Evolutionary conservation across 768 basidiomycete genomes (phyloP).

Genomic region (Coprinellus micaceus): DNA sequence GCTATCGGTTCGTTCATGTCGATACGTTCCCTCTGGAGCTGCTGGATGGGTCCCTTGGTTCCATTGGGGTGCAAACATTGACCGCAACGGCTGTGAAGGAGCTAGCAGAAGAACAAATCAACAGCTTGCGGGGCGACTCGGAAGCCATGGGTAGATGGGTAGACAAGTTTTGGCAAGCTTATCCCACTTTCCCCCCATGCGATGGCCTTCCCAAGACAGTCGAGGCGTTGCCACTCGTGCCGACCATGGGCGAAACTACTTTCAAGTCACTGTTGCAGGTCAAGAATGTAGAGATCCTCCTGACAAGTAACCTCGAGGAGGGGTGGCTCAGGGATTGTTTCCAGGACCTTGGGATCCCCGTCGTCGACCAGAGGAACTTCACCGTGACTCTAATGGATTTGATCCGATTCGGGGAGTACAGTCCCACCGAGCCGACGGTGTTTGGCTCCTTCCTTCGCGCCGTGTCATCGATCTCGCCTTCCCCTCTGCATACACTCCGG

Average conservation of each 20-base stretch:
- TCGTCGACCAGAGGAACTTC: slow-evolving; percentile 18
- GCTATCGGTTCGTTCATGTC: slow-evolving; percentile 5
- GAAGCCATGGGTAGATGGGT: slow-evolving; percentile 21
- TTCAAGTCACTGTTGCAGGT: slow-evolving; percentile 33
- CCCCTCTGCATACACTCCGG: slow-evolving; percentile 14
- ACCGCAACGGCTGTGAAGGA: not conserved
- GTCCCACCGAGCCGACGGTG: slow-evolving; percentile 15
- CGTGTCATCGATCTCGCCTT: slow-evolving; percentile 4
- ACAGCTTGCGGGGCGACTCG: not conserved
- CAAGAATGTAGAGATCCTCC: slow-evolving; percentile 20
- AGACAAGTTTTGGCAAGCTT: slow-evolving; percentile 29
- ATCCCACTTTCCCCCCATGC: slow-evolving; percentile 4
- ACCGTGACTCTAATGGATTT: slow-evolving; percentile 17
- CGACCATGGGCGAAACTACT: slow-evolving; percentile 19
- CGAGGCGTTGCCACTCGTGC: slow-evolving; percentile 31
- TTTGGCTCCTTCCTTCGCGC: slow-evolving; percentile 17
- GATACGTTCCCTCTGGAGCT: not conserved
- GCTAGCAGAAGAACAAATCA: slow-evolving; percentile 3
- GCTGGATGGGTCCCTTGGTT: not conserved
- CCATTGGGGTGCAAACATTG: slow-evolving; percentile 2
- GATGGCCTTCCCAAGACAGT: slow-evolving; percentile 15
- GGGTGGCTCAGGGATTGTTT: slow-evolving; percentile 17
- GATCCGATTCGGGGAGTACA: slow-evolving; percentile 13
- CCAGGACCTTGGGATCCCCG: slow-evolving; percentile 20
- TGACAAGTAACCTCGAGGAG: slow-evolving; percentile 16